Percentiles rank a stretch among this genome's conserved stretches.
Conservation (phyloP, 192 early-diverging fungal species). For the Anaeromyces robustus region DNA sequence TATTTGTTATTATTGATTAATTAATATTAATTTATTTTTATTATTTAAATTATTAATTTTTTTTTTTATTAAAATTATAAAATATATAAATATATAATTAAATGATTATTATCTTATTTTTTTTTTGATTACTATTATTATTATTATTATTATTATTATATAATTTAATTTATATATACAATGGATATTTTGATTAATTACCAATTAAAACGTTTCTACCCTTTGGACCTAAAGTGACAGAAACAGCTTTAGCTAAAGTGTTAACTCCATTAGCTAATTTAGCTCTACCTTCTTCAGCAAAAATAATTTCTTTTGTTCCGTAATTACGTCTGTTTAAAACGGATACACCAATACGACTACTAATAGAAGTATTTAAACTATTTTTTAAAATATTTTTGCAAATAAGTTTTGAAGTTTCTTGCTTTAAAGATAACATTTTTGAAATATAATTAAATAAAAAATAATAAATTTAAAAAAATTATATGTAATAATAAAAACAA, state of each 20-base stretch:
- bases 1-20: neutral
- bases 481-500: no score
- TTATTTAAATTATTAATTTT: no score
- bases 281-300: slow-evolving; percentile 90
- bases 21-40: no score
- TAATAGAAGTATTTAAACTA: neutral
- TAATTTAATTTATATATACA: no score
- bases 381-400: neutral
- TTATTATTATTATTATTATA: no score
- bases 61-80: no score
- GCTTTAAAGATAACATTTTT: neutral
- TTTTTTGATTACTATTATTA: no score
- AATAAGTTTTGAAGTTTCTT: neutral
- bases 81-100: no score
- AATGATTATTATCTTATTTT: no score
- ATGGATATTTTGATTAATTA: slow-evolving; percentile 7
- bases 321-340: neutral
- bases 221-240: slow-evolving; percentile 96
- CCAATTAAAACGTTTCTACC: slow-evolving; percentile 96
- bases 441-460: no score
- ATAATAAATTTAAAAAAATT: no score
- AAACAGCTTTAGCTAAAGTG: slow-evolving; percentile 91
- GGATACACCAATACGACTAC: neutral
- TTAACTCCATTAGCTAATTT: slow-evolving; percentile 88
- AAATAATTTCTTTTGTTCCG: slow-evolving; percentile 70